Percentiles rank a stretch among this genome's conserved stretches.
Evolutionary conservation across 2,329 filamentous ascomycete species (phyloP).

Genomic region (Juglanconis juglandina): DNA sequence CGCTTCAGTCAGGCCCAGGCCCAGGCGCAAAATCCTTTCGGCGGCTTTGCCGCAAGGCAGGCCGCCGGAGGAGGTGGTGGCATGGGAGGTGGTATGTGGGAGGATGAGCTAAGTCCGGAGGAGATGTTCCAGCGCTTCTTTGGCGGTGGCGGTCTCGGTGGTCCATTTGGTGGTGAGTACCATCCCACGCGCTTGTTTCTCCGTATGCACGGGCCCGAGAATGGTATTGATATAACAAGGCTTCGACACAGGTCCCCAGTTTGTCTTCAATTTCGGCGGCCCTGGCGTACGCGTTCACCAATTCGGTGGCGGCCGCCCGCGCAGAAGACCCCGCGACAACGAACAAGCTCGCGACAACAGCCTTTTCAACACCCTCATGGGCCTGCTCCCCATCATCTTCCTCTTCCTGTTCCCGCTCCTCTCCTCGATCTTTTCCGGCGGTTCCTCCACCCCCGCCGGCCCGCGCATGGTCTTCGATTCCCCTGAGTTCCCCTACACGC

Average conservation of each 20-base stretch:
- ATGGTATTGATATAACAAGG: constrained; percentile 31
- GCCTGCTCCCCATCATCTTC: constrained; percentile 81
- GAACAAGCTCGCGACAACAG: constrained; percentile 50
- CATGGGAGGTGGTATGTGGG: constrained; percentile 64
- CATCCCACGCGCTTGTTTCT: not conserved
- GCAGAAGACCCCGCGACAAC: constrained; percentile 68
- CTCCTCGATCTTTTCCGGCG: constrained; percentile 70
- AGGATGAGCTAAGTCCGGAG: constrained; percentile 91
- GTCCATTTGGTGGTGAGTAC: constrained; percentile 40
- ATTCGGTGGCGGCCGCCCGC: constrained; percentile 78
- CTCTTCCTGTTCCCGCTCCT: constrained; percentile 84
- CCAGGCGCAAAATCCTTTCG: constrained; percentile 60
- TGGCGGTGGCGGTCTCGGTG: constrained; percentile 70
- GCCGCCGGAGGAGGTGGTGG: constrained; percentile 33
- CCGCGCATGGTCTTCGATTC: constrained; percentile 76
- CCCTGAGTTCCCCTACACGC: constrained; percentile 67
- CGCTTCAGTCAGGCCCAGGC: constrained; percentile 67
- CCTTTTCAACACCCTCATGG: constrained; percentile 58
- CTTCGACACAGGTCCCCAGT: constrained; percentile 78
- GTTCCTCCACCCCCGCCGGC: constrained; percentile 47
- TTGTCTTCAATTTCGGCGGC: constrained; percentile 92
- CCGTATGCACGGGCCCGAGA: not conserved
- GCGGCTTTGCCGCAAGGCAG: constrained; percentile 52
- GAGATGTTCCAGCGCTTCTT: constrained; percentile 98
- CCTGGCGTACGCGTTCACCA: constrained; percentile 92